Conservation (phyloP, 352 stramenopile species). For the Phytophthora boehmeriae region DNA sequence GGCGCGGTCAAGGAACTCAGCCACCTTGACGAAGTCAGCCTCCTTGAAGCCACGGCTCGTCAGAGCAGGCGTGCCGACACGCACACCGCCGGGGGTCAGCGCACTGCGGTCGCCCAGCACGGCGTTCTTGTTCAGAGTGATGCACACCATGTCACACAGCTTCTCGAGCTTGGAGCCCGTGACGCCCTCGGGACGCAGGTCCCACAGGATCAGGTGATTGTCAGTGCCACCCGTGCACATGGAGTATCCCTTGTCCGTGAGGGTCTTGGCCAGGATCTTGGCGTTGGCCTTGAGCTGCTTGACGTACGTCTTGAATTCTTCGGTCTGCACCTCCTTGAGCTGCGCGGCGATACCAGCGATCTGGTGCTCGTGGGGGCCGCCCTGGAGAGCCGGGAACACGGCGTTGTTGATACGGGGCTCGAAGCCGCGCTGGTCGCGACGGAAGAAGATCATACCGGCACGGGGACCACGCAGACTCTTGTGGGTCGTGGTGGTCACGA, state of each 20-base stretch:
- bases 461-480: conserved; percentile 98
- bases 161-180: conserved; percentile 99
- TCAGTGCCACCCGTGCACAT: conserved; percentile 98
- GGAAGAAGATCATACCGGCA: conserved; percentile 99
- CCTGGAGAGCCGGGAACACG: conserved; percentile 98
- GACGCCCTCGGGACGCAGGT: conserved; percentile 94
- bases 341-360: conserved; percentile 98
- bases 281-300: conserved; percentile 96
- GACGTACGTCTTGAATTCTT: conserved; percentile 98
- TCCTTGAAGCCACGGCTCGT: conserved; percentile 98
- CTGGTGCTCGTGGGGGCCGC: conserved; percentile 98
- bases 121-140: conserved; percentile 99
- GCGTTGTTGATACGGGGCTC: conserved; percentile 97
- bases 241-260: conserved; percentile 94
- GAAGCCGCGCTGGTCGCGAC: conserved; percentile 94
- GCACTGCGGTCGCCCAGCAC: conserved; percentile 96
- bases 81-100: conserved; percentile 94
- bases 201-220: conserved; percentile 99
- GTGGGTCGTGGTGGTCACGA: conserved; percentile 99
- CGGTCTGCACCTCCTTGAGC: conserved; percentile 96
- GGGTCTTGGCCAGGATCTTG: conserved; percentile 90
- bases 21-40: conserved; percentile 95
- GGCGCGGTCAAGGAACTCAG: conserved; percentile 95
- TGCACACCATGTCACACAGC: conserved; percentile 96
- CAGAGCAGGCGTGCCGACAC: conserved; percentile 95